Conservation (phyloP, 306 rosid species). For the Ceratonia siliqua region DNA sequence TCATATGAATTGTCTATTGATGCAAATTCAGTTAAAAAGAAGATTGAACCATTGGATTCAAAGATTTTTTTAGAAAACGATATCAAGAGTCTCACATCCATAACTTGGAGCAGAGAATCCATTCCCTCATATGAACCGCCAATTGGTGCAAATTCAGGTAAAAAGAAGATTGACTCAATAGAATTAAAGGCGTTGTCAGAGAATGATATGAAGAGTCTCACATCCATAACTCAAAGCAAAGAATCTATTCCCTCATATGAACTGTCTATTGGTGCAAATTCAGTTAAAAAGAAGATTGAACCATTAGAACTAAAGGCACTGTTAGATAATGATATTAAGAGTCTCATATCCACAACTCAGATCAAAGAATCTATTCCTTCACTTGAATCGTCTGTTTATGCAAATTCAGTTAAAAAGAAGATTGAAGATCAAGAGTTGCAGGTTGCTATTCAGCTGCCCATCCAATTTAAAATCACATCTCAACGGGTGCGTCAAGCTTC, state of each 20-base stretch:
- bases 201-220: conserved; percentile 10
- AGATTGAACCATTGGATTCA: conserved; percentile 18
- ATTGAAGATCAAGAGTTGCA: conserved; percentile 53
- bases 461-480: conserved; percentile 73
- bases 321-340: conserved; percentile 31
- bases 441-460: conserved; percentile 55
- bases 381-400: conserved; percentile 2
- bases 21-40: no score
- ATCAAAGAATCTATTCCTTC: conserved; percentile 31
- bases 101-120: conserved; percentile 29
- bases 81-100: conserved; percentile 25
- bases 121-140: conserved; percentile 33
- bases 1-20: no score
- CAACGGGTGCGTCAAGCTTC: conserved; percentile 56
- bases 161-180: conserved; percentile 25
- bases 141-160: conserved; percentile 11
- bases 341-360: conserved; percentile 24
- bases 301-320: conserved; percentile 13
- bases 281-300: conserved; percentile 34
- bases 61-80: conserved; percentile 33
- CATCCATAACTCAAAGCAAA: background rate
- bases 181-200: conserved; percentile 21
- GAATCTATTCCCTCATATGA: conserved; percentile 1
- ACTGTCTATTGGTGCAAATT: conserved; percentile 13
- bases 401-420: conserved; percentile 30